These are phyloP conservation scores for Stenogyne calaminthoides DNA, from an alignment of 305 asterid species.

Conservation along the genomic window DNA sequence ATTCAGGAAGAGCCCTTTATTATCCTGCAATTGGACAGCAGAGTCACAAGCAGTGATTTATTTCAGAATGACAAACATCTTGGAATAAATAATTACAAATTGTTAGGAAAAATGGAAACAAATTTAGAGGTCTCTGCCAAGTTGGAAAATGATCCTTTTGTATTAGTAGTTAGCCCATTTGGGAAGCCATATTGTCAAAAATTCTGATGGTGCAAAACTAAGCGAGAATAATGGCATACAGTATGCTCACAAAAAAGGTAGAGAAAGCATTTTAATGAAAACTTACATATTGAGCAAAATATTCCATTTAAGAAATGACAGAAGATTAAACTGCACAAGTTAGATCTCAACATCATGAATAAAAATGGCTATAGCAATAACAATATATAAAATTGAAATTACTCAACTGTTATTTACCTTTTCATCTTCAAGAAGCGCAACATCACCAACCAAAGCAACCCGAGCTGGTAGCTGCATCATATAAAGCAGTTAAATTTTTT, in stretches of 20 bases:
- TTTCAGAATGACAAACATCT: background rate
- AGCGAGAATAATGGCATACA: background rate
- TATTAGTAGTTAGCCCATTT: background rate
- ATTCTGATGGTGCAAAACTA: conserved; percentile 23
- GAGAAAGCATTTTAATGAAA: background rate
- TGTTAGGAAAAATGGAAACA: background rate
- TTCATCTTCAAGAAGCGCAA: conserved; percentile 59
- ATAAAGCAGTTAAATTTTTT: conserved; percentile 22
- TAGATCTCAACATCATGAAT: conserved; percentile 22
- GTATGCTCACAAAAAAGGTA: conserved; percentile 4
- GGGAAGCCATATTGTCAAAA: conserved; percentile 10
- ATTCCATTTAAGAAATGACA: background rate
- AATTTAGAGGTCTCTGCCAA: background rate
- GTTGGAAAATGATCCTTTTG: background rate
- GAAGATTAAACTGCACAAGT: conserved; percentile 17
- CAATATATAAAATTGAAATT: background rate
- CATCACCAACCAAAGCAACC: conserved; percentile 83
- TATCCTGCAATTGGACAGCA: background rate
- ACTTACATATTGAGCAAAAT: conserved; percentile 1
- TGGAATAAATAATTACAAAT: background rate
- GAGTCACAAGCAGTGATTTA: background rate
- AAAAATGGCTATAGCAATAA: background rate
- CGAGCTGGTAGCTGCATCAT: conserved; percentile 77
- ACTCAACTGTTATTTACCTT: conserved; percentile 49
- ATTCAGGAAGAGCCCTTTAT: background rate